These are phyloP conservation scores for Aphanomyces stellatus DNA, from an alignment of 352 stramenopile species.

Conservation along the genomic window DNA sequence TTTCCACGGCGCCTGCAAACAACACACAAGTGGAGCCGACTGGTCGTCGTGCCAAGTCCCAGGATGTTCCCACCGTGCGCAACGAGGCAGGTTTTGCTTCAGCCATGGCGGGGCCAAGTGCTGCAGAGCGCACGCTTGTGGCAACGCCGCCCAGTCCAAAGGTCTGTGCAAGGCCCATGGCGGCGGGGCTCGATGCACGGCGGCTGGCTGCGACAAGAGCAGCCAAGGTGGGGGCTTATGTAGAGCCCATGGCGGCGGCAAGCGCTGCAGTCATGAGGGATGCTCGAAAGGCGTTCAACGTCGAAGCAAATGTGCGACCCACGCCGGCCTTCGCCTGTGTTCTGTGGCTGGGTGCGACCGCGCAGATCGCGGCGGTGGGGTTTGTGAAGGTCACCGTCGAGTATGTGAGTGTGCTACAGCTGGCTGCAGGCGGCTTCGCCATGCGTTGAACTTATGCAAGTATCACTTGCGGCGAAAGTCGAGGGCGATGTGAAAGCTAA, in stretches of 20 bases:
- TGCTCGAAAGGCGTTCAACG: slow-evolving; percentile 73
- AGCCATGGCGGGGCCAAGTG: slow-evolving; percentile 45
- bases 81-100: slow-evolving; percentile 71
- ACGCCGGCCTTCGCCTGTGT: slow-evolving; percentile 78
- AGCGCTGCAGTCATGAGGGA: slow-evolving; percentile 55
- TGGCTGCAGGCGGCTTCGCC: slow-evolving; percentile 76
- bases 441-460: slow-evolving; percentile 83
- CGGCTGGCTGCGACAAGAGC: slow-evolving; percentile 19
- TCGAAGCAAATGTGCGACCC: slow-evolving; percentile 74
- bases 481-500: too few relatives aligned
- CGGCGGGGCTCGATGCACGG: not conserved
- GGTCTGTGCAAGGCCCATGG: not conserved
- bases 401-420: slow-evolving; percentile 72
- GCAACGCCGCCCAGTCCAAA: not conserved
- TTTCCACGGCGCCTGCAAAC: too few relatives aligned
- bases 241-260: slow-evolving; percentile 64
- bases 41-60: slow-evolving; percentile 80
- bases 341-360: slow-evolving; percentile 73
- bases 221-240: slow-evolving; percentile 70
- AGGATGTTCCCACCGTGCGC: slow-evolving; percentile 63
- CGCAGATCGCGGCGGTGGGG: slow-evolving; percentile 69
- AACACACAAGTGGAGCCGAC: too few relatives aligned
- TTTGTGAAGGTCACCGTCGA: slow-evolving; percentile 74
- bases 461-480: too few relatives aligned
- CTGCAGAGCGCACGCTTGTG: not conserved